Evolutionary conservation across 768 basidiomycete genomes (phyloP), one percentile per base, ranked within the genome.

Genomic region (Termitomyces sp.): DNA sequence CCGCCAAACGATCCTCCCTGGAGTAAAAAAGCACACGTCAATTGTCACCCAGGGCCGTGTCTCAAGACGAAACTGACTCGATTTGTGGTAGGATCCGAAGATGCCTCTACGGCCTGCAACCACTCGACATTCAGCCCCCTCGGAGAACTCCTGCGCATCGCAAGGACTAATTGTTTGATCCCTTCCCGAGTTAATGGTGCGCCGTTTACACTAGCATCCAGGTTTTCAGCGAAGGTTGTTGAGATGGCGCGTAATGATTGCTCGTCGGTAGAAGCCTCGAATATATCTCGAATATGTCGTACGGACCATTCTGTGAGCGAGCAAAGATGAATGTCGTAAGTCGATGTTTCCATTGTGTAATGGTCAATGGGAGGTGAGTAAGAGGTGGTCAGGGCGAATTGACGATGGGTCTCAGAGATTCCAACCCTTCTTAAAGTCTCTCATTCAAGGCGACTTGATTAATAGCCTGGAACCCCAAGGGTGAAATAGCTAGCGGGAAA

Each of bases 1-100:
- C 82, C 83, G 40, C 79, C 80, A 51, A 84, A 79, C 11, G 75
- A 71, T 37, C 84, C 84, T 61, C 74, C 72, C 83, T 85, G 60
- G 47, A 36, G 34, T 31, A 50, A 61, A 2, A 25, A 5, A 56
- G 37, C 5, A 48, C 32, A 43, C 20, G 36, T 48, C 40, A 62
- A 37, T 50, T 32, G 12, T 4, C n/a, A 53, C 34, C 29, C 3
- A 54, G 32, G 29, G 45, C 59, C 60, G 57, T 48, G 45, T 8
- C 15, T 29, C 59, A 32, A 52, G 37, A 48, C 34, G 34, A 61
- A 20, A 74, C 80, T 56, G 64, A 84, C 84, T 63, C 79, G 72
- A 69, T 83, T 78, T 5, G 66, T 71, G 17, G 65, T 32, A 37
- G 70, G 64, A 71, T 82, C 79, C 38, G 69, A 66, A 17, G 83